A percentile compares a stretch with the other conserved stretches of the same genome.
Conservation (phyloP, 306 rosid genomes). For the Mimosa bimucronata region DNA sequence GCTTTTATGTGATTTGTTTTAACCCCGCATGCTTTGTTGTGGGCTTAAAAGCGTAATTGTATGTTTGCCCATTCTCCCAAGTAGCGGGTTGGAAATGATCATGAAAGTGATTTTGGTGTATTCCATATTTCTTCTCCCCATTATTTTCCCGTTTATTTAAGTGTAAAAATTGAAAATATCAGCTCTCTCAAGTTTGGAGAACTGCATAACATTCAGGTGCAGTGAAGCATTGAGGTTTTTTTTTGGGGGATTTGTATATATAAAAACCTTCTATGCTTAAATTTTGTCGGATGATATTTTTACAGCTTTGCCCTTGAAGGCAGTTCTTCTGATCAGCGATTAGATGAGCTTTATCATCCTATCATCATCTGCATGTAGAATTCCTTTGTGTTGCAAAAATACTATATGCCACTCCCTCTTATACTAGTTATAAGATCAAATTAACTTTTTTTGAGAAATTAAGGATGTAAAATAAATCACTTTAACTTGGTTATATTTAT, state of each 20-base stretch:
- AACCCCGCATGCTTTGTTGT: constrained; percentile 28
- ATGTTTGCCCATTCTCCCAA: constrained; percentile 25
- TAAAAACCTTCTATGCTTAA: constrained; percentile 41
- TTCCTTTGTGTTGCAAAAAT: too few species aligned
- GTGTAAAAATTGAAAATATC: constrained; percentile 56
- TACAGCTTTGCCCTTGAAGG: background rate
- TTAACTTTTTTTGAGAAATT: too few species aligned
- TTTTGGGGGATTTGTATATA: constrained; percentile 41
- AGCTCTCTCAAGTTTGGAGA: constrained; percentile 39
- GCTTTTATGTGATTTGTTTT: constrained; percentile 19
- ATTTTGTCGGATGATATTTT: constrained; percentile 21
- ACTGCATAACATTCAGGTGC: constrained; percentile 41
- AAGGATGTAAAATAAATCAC: too few species aligned
- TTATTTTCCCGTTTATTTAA: constrained; percentile 48
- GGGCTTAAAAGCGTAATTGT: constrained; percentile 29
- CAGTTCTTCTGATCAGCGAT: constrained; percentile 3
- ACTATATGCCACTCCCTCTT: too few species aligned
- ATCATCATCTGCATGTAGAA: background rate
- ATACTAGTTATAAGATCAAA: too few species aligned
- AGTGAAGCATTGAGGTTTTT: constrained; percentile 40
- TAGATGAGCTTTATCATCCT: constrained; percentile 4
- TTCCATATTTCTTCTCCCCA: constrained; percentile 42
- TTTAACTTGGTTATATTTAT: too few species aligned
- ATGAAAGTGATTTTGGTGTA: constrained; percentile 33
- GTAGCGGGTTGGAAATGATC: constrained; percentile 35